Evolutionary conservation across 1,139 yeast species (phyloP).

Genomic region (Pneumocystis jirovecii): DNA sequence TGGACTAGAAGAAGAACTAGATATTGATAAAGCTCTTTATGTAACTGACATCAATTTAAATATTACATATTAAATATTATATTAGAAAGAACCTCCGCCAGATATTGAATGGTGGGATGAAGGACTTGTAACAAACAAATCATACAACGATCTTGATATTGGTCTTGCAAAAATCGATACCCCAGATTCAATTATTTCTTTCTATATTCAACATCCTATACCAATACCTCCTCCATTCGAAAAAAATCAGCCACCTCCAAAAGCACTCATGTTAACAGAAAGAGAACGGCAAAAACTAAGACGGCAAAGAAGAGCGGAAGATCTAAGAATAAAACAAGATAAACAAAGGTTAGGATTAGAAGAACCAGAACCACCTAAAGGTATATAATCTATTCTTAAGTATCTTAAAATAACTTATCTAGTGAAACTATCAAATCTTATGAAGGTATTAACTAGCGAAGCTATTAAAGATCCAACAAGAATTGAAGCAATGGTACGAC

Average conservation of each 20-base stretch:
- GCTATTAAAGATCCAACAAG: conserved; percentile 84
- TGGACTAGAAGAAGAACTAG: conserved; percentile 17
- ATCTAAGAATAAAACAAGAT: conserved; percentile 59
- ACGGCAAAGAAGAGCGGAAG: conserved; percentile 50
- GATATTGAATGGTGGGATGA: conserved; percentile 74
- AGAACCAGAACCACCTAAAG: conserved; percentile 78
- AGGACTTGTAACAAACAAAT: conserved; percentile 28
- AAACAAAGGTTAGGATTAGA: conserved; percentile 65
- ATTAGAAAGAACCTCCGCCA: conserved; percentile 39
- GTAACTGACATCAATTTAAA: conserved; percentile 4
- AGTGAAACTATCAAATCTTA: conserved; percentile 63
- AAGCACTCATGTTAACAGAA: conserved; percentile 44
- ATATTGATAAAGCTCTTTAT: conserved; percentile 16
- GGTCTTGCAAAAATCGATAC: conserved; percentile 21
- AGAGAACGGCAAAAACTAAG: conserved; percentile 62
- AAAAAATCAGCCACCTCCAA: conserved; percentile 34
- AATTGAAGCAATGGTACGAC: conserved; percentile 56
- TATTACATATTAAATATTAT: conserved; percentile 17
- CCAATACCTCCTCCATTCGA: conserved; percentile 41
- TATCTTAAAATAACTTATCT: background rate
- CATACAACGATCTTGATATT: conserved; percentile 19
- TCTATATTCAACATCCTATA: conserved; percentile 69
- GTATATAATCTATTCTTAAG: background rate
- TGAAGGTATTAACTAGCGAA: conserved; percentile 73
- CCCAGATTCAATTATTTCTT: conserved; percentile 39